Conservation (phyloP, 2,329 filamentous ascomycete genomes). For the Chrysoporthe cubensis region DNA sequence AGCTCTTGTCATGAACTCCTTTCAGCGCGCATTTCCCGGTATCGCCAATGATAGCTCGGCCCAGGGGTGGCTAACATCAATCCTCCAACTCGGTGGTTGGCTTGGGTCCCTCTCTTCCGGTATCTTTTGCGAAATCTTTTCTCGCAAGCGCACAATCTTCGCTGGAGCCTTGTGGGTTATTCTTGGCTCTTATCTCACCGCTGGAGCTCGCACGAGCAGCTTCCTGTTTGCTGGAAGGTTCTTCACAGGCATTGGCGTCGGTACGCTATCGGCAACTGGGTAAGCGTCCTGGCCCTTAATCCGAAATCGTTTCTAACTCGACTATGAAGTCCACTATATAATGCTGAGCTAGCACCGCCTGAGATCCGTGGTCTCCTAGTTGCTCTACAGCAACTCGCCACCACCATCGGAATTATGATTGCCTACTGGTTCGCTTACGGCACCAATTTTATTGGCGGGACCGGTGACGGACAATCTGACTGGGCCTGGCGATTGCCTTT, state of each 20-base stretch:
- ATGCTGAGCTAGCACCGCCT: conserved; percentile 15
- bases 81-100: conserved; percentile 42
- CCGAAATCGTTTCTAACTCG: neutral
- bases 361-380: conserved; percentile 11
- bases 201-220: conserved; percentile 31
- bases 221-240: conserved; percentile 20
- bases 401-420: conserved; percentile 33
- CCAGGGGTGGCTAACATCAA: conserved; percentile 43
- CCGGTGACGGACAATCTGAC: conserved; percentile 23
- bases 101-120: conserved; percentile 41
- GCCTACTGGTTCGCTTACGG: conserved; percentile 29
- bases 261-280: conserved; percentile 1
- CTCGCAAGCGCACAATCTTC: conserved; percentile 46
- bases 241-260: conserved; percentile 13
- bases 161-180: conserved; percentile 38
- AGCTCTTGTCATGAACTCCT: conserved; percentile 43
- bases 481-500: conserved; percentile 8
- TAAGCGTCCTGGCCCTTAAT: neutral
- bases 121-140: conserved; percentile 43
- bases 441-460: conserved; percentile 31
- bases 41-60: conserved; percentile 38
- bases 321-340: conserved; percentile 9
- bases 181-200: conserved; percentile 30
- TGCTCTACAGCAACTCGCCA: conserved; percentile 11
- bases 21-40: conserved; percentile 39